Evolutionary conservation across 495 filamentous ascomycete genomes (phyloP).

Genomic region (Stereocaulon alpinum): DNA sequence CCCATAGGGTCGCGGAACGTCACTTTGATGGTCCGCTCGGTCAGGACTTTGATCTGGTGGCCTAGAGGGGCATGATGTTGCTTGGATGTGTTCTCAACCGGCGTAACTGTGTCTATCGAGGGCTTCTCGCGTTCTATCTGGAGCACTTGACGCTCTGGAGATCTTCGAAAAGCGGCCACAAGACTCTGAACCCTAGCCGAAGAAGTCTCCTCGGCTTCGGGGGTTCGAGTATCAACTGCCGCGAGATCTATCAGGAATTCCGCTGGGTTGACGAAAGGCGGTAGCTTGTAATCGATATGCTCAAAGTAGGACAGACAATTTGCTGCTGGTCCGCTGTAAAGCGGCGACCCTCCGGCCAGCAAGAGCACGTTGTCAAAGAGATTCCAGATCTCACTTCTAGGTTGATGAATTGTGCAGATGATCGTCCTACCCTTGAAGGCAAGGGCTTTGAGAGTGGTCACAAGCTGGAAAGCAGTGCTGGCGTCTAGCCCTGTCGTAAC

Average conservation of each 20-base stretch:
- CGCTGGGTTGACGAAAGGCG: constrained; percentile 60
- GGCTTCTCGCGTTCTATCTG: neutral
- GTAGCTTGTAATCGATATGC: constrained; percentile 43
- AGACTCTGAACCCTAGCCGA: constrained; percentile 43
- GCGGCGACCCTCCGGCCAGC: constrained; percentile 47
- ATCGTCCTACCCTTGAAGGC: constrained; percentile 58
- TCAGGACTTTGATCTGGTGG: constrained; percentile 53
- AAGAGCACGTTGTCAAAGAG: constrained; percentile 60
- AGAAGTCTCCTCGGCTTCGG: constrained; percentile 49
- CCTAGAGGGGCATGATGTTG: constrained; percentile 37
- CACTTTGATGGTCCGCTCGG: constrained; percentile 52
- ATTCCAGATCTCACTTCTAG: constrained; percentile 64
- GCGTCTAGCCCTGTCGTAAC: constrained; percentile 68
- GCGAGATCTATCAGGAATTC: constrained; percentile 64
- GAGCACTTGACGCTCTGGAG: constrained; percentile 20
- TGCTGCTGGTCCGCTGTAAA: constrained; percentile 51
- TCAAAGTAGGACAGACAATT: constrained; percentile 50
- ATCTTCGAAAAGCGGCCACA: constrained; percentile 41
- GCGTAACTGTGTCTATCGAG: neutral
- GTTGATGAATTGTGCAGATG: constrained; percentile 63
- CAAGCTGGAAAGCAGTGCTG: constrained; percentile 62
- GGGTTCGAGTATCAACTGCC: constrained; percentile 55
- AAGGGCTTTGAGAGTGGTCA: constrained; percentile 54
- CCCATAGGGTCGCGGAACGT: constrained; percentile 65
- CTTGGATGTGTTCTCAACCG: neutral